These are phyloP conservation scores for Claviceps sp. DNA, from an alignment of 2,329 filamentous ascomycete genomes.

Conservation along the genomic window DNA sequence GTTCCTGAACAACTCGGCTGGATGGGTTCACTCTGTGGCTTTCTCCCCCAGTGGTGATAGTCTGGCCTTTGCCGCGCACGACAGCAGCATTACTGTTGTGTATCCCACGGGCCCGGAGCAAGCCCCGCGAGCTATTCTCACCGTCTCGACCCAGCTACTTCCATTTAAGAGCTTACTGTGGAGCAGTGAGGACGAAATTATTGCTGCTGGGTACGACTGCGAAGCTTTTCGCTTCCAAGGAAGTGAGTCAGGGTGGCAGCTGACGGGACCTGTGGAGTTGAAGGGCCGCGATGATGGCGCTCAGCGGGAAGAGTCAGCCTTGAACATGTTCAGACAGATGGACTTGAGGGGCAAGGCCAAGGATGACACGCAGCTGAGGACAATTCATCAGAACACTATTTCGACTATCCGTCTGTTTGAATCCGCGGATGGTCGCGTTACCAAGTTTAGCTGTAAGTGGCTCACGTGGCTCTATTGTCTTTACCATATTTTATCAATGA, in stretches of 20 bases:
- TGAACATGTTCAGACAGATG: slow-evolving; percentile 99
- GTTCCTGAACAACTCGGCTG: slow-evolving; percentile 88
- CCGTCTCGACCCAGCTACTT: slow-evolving; percentile 75
- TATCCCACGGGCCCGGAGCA: slow-evolving; percentile 88
- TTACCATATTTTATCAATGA: slow-evolving; percentile 7
- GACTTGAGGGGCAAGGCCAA: slow-evolving; percentile 87
- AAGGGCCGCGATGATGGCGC: slow-evolving; percentile 52
- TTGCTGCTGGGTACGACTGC: slow-evolving; percentile 82
- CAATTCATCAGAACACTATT: slow-evolving; percentile 93
- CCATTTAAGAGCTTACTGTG: slow-evolving; percentile 90
- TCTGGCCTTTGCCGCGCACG: slow-evolving; percentile 88
- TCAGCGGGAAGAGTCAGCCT: slow-evolving; percentile 71
- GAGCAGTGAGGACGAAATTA: slow-evolving; percentile 84
- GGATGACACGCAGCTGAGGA: slow-evolving; percentile 89
- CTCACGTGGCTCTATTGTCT: not conserved
- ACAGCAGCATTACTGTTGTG: slow-evolving; percentile 92
- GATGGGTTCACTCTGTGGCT: slow-evolving; percentile 87
- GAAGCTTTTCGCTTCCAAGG: slow-evolving; percentile 87
- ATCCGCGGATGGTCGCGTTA: slow-evolving; percentile 47
- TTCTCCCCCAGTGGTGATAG: slow-evolving; percentile 89
- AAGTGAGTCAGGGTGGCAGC: slow-evolving; percentile 65
- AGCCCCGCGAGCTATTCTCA: slow-evolving; percentile 79
- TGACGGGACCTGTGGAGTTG: slow-evolving; percentile 67
- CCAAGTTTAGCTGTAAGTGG: slow-evolving; percentile 77
- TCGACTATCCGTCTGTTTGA: slow-evolving; percentile 70